Percentiles rank a stretch among this genome's conserved stretches.
These are phyloP conservation scores for Xylariaceae sp. DNA, from an alignment of 2,329 filamentous ascomycete genomes.

Conservation along the genomic window DNA sequence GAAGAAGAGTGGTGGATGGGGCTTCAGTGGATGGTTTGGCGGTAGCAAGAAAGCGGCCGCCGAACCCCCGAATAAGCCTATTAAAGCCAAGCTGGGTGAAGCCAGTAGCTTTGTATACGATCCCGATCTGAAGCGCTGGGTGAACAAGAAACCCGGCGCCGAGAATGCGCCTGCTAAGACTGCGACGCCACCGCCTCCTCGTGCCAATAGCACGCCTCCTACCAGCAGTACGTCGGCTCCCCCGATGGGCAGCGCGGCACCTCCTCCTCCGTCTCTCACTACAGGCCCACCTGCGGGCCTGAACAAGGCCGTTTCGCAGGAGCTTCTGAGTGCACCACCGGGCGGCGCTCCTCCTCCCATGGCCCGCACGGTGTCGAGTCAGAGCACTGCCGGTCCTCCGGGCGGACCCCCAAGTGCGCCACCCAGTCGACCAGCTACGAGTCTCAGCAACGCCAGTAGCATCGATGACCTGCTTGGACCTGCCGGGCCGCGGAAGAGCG, in stretches of 20 bases:
- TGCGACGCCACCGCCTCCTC: conserved; percentile 76
- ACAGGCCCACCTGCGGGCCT: conserved; percentile 30
- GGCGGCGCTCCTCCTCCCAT: conserved; percentile 35
- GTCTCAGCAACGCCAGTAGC: conserved; percentile 85
- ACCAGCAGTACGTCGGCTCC: conserved; percentile 37
- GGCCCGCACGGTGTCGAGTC: conserved; percentile 45
- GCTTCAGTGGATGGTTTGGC: conserved; percentile 79
- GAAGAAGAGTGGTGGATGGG: conserved; percentile 70
- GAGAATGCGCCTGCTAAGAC: conserved; percentile 55
- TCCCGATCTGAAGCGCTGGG: conserved; percentile 92
- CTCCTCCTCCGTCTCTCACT: conserved; percentile 20
- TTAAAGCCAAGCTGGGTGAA: conserved; percentile 90
- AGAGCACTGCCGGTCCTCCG: conserved; percentile 35
- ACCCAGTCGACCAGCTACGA: conserved; percentile 66
- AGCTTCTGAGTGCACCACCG: conserved; percentile 32
- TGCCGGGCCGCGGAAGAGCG: conserved; percentile 61
- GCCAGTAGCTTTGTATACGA: conserved; percentile 92
- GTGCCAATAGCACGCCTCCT: conserved; percentile 49
- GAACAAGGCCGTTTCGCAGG: conserved; percentile 34
- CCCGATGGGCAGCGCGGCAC: conserved; percentile 20
- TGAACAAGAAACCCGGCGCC: conserved; percentile 85
- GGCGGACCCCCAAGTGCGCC: conserved; percentile 44
- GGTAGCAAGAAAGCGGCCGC: conserved; percentile 60
- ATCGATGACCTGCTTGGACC: conserved; percentile 89
- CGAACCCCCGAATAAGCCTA: conserved; percentile 56